Evolutionary conservation across 495 filamentous ascomycete genomes (phyloP).

Genomic region (Penicillium angulare): DNA sequence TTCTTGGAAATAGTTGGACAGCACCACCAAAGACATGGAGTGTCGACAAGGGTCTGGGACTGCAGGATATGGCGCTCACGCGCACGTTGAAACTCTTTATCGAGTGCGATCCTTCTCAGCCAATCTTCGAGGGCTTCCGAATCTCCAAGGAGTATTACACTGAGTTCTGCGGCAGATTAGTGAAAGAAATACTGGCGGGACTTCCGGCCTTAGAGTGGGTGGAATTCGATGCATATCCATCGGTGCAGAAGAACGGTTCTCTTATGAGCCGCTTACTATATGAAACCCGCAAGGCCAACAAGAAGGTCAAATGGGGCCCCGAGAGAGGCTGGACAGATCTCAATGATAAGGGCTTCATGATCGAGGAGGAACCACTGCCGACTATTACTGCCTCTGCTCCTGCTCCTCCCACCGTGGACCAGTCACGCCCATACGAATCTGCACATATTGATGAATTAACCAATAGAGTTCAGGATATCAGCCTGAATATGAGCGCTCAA

Average conservation of each 20-base stretch:
- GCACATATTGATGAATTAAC: slow-evolving; percentile 15
- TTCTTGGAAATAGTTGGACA: slow-evolving; percentile 79
- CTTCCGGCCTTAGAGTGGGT: slow-evolving; percentile 61
- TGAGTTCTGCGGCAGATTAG: slow-evolving; percentile 59
- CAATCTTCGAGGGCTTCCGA: slow-evolving; percentile 71
- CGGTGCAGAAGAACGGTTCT: slow-evolving; percentile 64
- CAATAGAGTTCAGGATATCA: slow-evolving; percentile 14
- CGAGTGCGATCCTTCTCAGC: slow-evolving; percentile 73
- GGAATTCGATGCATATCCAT: slow-evolving; percentile 72
- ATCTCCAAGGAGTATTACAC: slow-evolving; percentile 70
- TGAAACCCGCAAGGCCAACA: slow-evolving; percentile 47
- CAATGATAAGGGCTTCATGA: slow-evolving; percentile 17
- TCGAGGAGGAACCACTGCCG: slow-evolving; percentile 10
- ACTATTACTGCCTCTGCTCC: slow-evolving; percentile 8
- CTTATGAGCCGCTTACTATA: slow-evolving; percentile 68
- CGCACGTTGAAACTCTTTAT: slow-evolving; percentile 71
- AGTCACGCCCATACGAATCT: slow-evolving; percentile 7
- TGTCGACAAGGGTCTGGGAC: slow-evolving; percentile 62
- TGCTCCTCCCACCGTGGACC: too few species aligned
- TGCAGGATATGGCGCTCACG: slow-evolving; percentile 60
- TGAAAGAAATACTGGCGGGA: slow-evolving; percentile 56
- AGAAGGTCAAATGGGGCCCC: slow-evolving; percentile 65
- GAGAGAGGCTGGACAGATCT: slow-evolving; percentile 62
- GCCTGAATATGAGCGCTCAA: slow-evolving; percentile 7
- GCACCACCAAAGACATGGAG: slow-evolving; percentile 72